Evolutionary conservation across 2,329 filamentous ascomycete species (phyloP).

Genomic region (Ophiostoma perfectum): DNA sequence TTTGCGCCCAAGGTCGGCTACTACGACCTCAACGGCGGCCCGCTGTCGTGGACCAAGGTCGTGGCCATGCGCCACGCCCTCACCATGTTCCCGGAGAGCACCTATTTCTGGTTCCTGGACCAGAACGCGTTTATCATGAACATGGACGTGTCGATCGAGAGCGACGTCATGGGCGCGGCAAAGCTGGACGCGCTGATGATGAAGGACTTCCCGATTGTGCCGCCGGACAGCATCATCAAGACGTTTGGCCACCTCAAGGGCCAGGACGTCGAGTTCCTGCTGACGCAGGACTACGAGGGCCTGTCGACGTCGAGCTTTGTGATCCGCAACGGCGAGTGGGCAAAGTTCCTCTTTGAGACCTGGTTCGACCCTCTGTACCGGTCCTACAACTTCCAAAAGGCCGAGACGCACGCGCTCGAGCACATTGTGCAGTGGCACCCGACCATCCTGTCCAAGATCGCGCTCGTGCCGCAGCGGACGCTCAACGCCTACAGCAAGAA

Average conservation of each 20-base stretch:
- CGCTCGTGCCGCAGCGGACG: slow-evolving; percentile 76
- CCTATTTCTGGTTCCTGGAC: slow-evolving; percentile 83
- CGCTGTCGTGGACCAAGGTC: slow-evolving; percentile 67
- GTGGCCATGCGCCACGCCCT: slow-evolving; percentile 87
- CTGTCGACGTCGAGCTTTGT: slow-evolving; percentile 73
- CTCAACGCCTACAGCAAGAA: slow-evolving; percentile 70
- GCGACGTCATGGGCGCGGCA: slow-evolving; percentile 61
- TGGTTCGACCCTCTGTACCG: slow-evolving; percentile 96
- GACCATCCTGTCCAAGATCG: slow-evolving; percentile 84
- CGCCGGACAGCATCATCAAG: slow-evolving; percentile 93
- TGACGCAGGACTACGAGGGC: slow-evolving; percentile 80
- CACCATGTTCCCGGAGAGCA: slow-evolving; percentile 67
- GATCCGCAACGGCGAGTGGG: slow-evolving; percentile 80
- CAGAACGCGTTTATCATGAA: slow-evolving; percentile 87
- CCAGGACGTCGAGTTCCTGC: slow-evolving; percentile 70
- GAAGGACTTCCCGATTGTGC: slow-evolving; percentile 78
- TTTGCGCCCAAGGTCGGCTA: slow-evolving; percentile 74
- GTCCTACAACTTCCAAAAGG: slow-evolving; percentile 93
- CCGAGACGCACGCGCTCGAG: slow-evolving; percentile 76
- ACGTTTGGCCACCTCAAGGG: slow-evolving; percentile 79
- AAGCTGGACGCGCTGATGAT: slow-evolving; percentile 75
- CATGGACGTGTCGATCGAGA: slow-evolving; percentile 61
- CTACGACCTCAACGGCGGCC: slow-evolving; percentile 61
- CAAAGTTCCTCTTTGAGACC: slow-evolving; percentile 83
- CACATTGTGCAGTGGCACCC: slow-evolving; percentile 95